Percentiles rank a stretch among this genome's conserved stretches.
These are phyloP conservation scores for Tubosaeta sp. DNA, from an alignment of 768 basidiomycete species.

Conservation along the genomic window DNA sequence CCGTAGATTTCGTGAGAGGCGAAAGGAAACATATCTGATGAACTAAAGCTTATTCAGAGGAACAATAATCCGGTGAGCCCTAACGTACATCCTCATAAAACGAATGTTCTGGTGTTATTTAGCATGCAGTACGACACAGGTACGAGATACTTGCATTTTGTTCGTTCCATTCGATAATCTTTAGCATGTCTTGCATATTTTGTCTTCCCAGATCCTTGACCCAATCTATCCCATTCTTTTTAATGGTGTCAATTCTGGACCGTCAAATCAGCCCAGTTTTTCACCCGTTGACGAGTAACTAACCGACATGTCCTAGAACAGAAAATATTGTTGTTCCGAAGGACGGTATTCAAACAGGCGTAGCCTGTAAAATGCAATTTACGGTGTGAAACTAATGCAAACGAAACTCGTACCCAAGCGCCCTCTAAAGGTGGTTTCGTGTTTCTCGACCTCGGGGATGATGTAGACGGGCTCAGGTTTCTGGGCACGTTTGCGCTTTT, in stretches of 20 bases:
- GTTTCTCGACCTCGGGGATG: conserved; percentile 68
- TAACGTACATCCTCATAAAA: conserved; percentile 65
- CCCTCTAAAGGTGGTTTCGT: conserved; percentile 67
- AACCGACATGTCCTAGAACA: conserved; percentile 69
- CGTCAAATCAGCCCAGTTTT: neutral
- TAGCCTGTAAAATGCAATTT: conserved; percentile 43
- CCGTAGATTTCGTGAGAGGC: conserved; percentile 79
- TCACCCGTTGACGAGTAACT: conserved; percentile 1
- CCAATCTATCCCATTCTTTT: conserved; percentile 76
- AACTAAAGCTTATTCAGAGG: conserved; percentile 29
- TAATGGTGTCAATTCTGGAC: conserved; percentile 65
- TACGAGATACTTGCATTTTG: conserved; percentile 48
- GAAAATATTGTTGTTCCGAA: conserved; percentile 72
- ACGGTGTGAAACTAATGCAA: neutral
- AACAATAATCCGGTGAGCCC: neutral
- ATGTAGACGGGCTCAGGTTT: conserved; percentile 54
- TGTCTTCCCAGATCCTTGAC: conserved; percentile 76
- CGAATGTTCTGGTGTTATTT: conserved; percentile 51
- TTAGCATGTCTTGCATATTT: conserved; percentile 68
- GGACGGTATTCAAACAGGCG: conserved; percentile 82
- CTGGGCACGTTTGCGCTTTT: conserved; percentile 29
- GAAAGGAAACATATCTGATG: conserved; percentile 92
- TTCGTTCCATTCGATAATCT: conserved; percentile 89
- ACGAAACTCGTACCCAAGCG: conserved; percentile 40
- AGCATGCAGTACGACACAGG: neutral